These are phyloP conservation scores for Kockiozyma suomiensis DNA, from an alignment of 805 yeast genomes.

Conservation along the genomic window DNA sequence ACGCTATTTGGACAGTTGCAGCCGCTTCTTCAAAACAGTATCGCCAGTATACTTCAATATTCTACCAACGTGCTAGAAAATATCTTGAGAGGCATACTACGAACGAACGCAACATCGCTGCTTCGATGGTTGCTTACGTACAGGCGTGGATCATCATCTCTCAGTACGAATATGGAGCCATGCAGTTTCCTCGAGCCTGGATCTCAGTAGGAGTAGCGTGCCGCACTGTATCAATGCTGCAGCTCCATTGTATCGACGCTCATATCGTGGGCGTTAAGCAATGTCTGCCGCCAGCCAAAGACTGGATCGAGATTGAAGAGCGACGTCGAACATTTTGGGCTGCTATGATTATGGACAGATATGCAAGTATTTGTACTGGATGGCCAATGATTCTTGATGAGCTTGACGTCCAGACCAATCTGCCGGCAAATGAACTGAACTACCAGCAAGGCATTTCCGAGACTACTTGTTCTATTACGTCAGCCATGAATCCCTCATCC, in stretches of 20 bases:
- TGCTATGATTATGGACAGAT: constrained; percentile 35
- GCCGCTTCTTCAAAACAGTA: constrained; percentile 36
- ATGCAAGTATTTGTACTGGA: constrained; percentile 38
- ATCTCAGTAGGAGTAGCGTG: constrained; percentile 39
- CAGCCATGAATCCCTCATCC: constrained; percentile 3
- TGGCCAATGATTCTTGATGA: constrained; percentile 36
- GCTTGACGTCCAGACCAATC: constrained; percentile 33
- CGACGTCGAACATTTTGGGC: constrained; percentile 41
- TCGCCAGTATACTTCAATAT: constrained; percentile 21
- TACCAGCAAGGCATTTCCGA: constrained; percentile 16
- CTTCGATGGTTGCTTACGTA: constrained; percentile 34
- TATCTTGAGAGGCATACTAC: constrained; percentile 35
- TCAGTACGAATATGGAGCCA: constrained; percentile 36
- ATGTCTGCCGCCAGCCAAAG: constrained; percentile 25
- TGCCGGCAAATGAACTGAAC: constrained; percentile 38
- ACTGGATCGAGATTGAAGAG: constrained; percentile 37
- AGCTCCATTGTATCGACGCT: constrained; percentile 35
- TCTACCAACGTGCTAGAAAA: constrained; percentile 37
- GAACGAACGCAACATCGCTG: constrained; percentile 25
- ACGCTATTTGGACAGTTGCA: constrained; percentile 40
- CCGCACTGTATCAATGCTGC: constrained; percentile 37
- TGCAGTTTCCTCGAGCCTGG: constrained; percentile 41
- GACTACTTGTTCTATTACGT: constrained; percentile 3
- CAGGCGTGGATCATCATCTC: constrained; percentile 39
- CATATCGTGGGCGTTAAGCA: constrained; percentile 4